A percentile compares a stretch with the other conserved stretches of the same genome.
Conservation (phyloP, 768 basidiomycete genomes). For the Russula sp. region DNA sequence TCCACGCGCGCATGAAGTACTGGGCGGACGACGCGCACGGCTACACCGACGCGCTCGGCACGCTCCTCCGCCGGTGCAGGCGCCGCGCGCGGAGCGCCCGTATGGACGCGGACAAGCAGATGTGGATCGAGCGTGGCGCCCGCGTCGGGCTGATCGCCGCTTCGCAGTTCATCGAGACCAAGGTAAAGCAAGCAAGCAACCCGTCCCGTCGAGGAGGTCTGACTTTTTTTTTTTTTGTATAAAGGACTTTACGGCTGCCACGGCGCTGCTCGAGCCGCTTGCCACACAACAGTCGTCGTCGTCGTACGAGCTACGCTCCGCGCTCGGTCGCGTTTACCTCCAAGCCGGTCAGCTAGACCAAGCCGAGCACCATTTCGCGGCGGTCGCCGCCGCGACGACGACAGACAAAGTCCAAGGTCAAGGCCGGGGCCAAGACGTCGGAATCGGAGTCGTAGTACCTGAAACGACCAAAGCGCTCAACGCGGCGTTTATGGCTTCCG, state of each 20-base stretch:
- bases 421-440: conserved; percentile 32
- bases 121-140: conserved; percentile 82
- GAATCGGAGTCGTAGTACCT: conserved; percentile 39
- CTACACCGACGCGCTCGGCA: conserved; percentile 67
- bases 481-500: conserved; percentile 55
- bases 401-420: neutral
- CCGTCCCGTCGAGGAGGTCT: too few species aligned
- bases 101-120: conserved; percentile 30
- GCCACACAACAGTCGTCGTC: conserved; percentile 30
- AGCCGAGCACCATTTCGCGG: conserved; percentile 54
- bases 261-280: conserved; percentile 61
- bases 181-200: conserved; percentile 37
- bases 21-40: conserved; percentile 80
- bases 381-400: conserved; percentile 33
- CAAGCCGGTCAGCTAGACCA: conserved; percentile 60
- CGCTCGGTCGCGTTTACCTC: conserved; percentile 68
- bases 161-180: conserved; percentile 80
- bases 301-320: conserved; percentile 47
- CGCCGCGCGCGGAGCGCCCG: conserved; percentile 36
- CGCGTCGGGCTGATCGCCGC: conserved; percentile 74
- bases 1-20: conserved; percentile 68
- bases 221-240: too few species aligned
- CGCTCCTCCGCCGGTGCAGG: conserved; percentile 58
- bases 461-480: conserved; percentile 49
- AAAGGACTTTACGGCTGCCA: conserved; percentile 66